Conservation (phyloP, 805 yeast genomes). For the Pichia kluyveri region DNA sequence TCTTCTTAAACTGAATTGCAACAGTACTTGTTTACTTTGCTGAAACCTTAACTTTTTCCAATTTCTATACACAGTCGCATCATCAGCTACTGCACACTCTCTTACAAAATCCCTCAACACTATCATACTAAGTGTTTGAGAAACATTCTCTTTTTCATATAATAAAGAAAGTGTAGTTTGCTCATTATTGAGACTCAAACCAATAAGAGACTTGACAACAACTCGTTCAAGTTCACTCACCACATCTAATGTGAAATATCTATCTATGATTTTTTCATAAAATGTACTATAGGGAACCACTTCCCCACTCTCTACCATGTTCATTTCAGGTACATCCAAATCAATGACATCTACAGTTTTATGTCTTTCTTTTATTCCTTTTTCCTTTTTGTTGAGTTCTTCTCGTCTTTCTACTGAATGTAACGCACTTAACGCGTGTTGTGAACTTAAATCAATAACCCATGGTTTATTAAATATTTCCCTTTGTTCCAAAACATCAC, state of each 20-base stretch:
- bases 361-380: not conserved
- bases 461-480: not conserved
- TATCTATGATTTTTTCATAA: not conserved
- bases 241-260: not conserved
- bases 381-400: not conserved
- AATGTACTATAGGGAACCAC: not conserved
- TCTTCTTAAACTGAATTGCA: slow-evolving; percentile 14
- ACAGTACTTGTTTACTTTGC: not conserved
- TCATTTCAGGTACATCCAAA: not conserved
- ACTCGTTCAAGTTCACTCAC: not conserved
- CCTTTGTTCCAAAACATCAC: not conserved
- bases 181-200: no score
- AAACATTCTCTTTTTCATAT: not conserved
- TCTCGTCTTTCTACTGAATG: not conserved
- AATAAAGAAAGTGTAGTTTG: not conserved
- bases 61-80: not conserved
- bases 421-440: slow-evolving; percentile 2
- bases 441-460: not conserved
- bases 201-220: not conserved
- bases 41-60: not conserved
- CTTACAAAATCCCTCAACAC: not conserved
- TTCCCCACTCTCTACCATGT: not conserved
- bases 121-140: not conserved
- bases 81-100: not conserved
- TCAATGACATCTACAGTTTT: not conserved